Evolutionary conservation across 1,284 basidiomycete species (phyloP), one percentile per base, ranked within the genome.

Genomic region (Austroboletus novae-zelandiae): DNA sequence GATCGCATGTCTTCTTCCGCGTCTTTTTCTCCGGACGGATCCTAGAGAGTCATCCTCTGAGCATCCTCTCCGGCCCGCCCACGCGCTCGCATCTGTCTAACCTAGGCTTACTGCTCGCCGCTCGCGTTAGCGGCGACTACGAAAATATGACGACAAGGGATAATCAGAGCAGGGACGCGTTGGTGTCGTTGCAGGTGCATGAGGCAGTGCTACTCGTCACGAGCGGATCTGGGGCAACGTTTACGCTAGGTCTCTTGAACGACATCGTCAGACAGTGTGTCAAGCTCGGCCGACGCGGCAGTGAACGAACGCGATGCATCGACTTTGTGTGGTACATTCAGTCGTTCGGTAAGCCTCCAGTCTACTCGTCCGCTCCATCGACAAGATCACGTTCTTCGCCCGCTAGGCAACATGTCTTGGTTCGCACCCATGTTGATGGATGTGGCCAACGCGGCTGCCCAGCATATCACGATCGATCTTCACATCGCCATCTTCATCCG

Each of bases 41-140:
- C n/a, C 83, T 90, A 57, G 86, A 89, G 63, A 81, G 85, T 0
- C 91, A 92, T 58, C 86, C 90, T 0, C 74, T 92, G 50, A 89
- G 86, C 8, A 88, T 92, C 52, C 72, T 84, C 62, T 84, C 80
- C 36, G 86, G 88, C 0, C 81, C 88, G 0, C 69, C 78, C 6
- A 56, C 74, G 0, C 69, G 78, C 34, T 86, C 79, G 32, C 86
- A 84, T 61, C 57, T 76, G 36, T 70, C 71, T 14, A 54, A 53
- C 13, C 59, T 61, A 0, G 67, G 72, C 0, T 61, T 88, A 42
- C 68, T 81, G 7, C 78, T 89, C 8, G 83, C 77, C 23, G 83
- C 77, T 2, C 74, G 84, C 3, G 79, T 74, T 3, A 64, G 66
- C 14, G 86, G 87, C 1, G 82, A 86, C 57, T 89, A 66, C 40